Evolutionary conservation across 768 basidiomycete genomes (phyloP), one percentile per base, ranked within the genome.

Genomic region (Lyophyllum shimeji): DNA sequence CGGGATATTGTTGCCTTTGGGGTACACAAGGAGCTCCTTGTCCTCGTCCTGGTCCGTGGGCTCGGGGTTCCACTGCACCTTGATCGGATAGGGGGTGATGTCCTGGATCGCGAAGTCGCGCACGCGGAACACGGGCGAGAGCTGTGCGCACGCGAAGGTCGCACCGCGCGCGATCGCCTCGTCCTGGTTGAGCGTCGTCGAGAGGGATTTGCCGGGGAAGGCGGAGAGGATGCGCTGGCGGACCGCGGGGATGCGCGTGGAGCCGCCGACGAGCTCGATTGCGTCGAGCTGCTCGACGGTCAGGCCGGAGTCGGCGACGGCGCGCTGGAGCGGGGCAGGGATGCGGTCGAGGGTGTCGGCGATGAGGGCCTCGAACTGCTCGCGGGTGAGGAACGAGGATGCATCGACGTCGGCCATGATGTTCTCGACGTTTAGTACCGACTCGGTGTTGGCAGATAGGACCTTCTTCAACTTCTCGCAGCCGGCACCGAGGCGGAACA

Each of bases 401-500:
- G 94, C 96, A 68, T 98, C 96, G 57, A 98, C 74, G 70, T 98
- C 97, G 75, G 89, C 90, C 89, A 95, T 86, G 81, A 99, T 87
- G 54, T 90, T 94, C 72, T 98, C 97, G 69, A 99, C 94, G 67
- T 86, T 93, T 61, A 99, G 75, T 1, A 90, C 88, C 0, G 90
- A 86, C 70, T 96, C 92, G 13, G 81, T 71, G 76, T 98, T 98
- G 59, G 97, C 96, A 12, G 95, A 97, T 17, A 98, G 82, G 12
- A 98, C 80, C 77, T 98, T 98, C 81, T 98, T 98, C 68, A 98
- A 82, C 69, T 88, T 87, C 78, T 99, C 97, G 70, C 94, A 94
- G 18, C 90, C 87, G 15, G 88, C 87, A 23, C 80, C 67, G 54
- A 99, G 86, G 60, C 96, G 87, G 91, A 98, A 98, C 46, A 79